Evolutionary conservation across 169 alveolate genomes (phyloP), one percentile per base, ranked within the genome.

Genomic region (Plasmodium fragile): DNA sequence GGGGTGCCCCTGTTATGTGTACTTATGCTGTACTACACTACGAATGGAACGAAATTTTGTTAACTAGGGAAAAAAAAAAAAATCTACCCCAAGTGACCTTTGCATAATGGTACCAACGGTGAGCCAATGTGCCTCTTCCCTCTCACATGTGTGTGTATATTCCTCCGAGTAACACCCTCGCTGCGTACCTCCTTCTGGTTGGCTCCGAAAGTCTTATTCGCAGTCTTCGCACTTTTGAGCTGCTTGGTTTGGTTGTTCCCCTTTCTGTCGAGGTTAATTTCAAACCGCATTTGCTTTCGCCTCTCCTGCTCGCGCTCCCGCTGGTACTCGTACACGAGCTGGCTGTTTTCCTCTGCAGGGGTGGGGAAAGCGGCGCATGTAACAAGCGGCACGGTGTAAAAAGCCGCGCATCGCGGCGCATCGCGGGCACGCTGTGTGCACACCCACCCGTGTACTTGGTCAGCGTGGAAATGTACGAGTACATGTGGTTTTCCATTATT

Each of bases 201-300:
- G 6, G 59, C 71, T 18, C 41, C 39, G 16, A 39, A 13, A 59
- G 25, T 55, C 70, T 89, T 89, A 36, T 89, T 89, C 34, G 65
- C 78, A 13, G 36, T 55, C 52, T 78, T 89, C 34, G 69, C 16
- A 18, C 30, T 45, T 70, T 49, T 89, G 22, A n/a, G 18, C 16
- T 55, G 81, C 49, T 41, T 55, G 81, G 71, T 89, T 78, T 89
- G 79, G 30, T 89, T 89, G 75, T 89, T 69, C n/a, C 89, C 70
- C 71, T 89, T 89, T 34, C 89, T 70, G 72, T 89, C 94, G 28
- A 89, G 45, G 72, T 89, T 89, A 78, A 89, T 89, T 89, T 89
- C 94, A 49, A 89, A 89, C 32, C 94, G 36, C 94, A 89, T 89
- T 89, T 89, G 90, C n/a, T 89, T 89, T 69, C 94, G 59, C 45